phyloP scores from a whole-genome alignment of 768 basidiomycete species.

The Boletus patriciae region DNA sequence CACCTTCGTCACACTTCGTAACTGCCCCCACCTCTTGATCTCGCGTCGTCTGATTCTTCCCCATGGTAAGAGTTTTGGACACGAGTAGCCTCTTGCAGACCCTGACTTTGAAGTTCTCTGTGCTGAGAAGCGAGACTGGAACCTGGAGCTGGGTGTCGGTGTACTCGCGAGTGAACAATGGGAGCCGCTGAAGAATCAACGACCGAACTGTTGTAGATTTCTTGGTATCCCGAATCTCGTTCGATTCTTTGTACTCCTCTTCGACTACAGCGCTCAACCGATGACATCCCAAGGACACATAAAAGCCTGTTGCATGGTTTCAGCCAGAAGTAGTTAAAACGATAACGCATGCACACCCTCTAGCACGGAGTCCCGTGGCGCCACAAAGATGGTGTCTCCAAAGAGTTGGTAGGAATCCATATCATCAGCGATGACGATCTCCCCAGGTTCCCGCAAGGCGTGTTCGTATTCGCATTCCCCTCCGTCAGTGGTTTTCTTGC shows the following conservation, averaged over 20 bases:
- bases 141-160: slow-evolving; percentile 57
- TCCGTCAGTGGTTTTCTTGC: slow-evolving; percentile 35
- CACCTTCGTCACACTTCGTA: slow-evolving; percentile 47
- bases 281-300: slow-evolving; percentile 65
- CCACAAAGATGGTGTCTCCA: slow-evolving; percentile 65
- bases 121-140: slow-evolving; percentile 54
- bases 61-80: slow-evolving; percentile 56
- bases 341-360: slow-evolving; percentile 52
- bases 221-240: slow-evolving; percentile 47
- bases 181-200: slow-evolving; percentile 75
- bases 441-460: slow-evolving; percentile 52
- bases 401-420: slow-evolving; percentile 73
- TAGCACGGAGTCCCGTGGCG: slow-evolving; percentile 78
- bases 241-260: slow-evolving; percentile 64
- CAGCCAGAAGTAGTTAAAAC: background rate
- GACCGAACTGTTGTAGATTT: slow-evolving; percentile 48
- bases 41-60: slow-evolving; percentile 44
- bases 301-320: slow-evolving; percentile 51
- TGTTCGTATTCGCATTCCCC: no score
- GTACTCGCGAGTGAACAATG: slow-evolving; percentile 62
- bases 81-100: slow-evolving; percentile 61
- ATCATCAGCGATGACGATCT: slow-evolving; percentile 83
- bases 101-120: slow-evolving; percentile 63
- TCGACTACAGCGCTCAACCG: slow-evolving; percentile 36
- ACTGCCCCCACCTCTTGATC: slow-evolving; percentile 69